Conservation (phyloP, 2,329 filamentous ascomycete genomes). For the Sordariomycetes sp. region DNA sequence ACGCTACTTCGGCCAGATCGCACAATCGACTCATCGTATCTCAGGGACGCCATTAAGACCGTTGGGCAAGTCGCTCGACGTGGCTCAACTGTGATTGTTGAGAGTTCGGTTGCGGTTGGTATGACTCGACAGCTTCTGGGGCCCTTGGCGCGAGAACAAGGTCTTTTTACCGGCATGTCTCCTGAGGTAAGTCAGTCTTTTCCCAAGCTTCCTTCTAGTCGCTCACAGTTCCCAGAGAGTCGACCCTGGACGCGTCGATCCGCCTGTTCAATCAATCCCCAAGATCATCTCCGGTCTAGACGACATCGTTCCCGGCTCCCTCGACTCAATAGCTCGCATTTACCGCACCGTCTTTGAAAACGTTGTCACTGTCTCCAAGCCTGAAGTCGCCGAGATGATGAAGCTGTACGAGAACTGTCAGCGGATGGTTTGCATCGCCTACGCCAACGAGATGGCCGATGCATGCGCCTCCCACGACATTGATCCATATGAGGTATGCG, state of each 20-base stretch:
- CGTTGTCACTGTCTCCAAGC: constrained; percentile 37
- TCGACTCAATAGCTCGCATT: constrained; percentile 30
- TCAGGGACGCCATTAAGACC: constrained; percentile 31
- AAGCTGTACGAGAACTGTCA: constrained; percentile 52
- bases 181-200: constrained; percentile 28
- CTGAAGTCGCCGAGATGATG: constrained; percentile 49
- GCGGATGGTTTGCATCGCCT: constrained; percentile 44
- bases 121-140: constrained; percentile 42
- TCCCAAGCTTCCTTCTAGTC: neutral
- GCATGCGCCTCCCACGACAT: constrained; percentile 35
- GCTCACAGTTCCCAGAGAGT: constrained; percentile 15
- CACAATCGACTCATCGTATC: constrained; percentile 35
- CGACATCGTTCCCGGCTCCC: constrained; percentile 32
- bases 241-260: constrained; percentile 37
- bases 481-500: constrained; percentile 39
- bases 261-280: constrained; percentile 33
- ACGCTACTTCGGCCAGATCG: constrained; percentile 37
- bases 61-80: constrained; percentile 29
- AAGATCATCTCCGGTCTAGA: constrained; percentile 45
- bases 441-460: constrained; percentile 47
- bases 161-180: constrained; percentile 39
- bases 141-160: constrained; percentile 28
- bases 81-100: constrained; percentile 39
- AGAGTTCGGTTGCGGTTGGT: constrained; percentile 44
- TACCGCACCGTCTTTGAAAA: constrained; percentile 38